Evolutionary conservation across 331 rosid genomes (phyloP).

Genomic region (Acacia pycnantha): DNA sequence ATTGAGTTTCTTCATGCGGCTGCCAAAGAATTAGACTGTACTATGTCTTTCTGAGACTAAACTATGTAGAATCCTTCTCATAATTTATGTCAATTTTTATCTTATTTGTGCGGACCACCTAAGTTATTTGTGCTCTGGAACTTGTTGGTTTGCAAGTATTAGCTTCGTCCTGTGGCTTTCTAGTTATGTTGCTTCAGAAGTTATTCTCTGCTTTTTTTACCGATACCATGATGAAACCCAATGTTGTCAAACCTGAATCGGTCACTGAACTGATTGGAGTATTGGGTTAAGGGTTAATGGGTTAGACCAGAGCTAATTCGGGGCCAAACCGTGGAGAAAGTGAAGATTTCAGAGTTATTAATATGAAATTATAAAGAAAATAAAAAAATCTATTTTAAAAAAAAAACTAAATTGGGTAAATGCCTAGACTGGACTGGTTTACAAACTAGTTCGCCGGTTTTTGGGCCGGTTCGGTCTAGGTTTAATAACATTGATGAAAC

Average conservation of each 20-base stretch:
- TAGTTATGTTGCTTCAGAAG: not conserved
- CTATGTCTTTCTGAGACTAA: conserved; percentile 42
- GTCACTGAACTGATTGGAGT: too few species aligned
- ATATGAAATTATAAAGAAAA: too few species aligned
- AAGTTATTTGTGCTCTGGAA: conserved; percentile 17
- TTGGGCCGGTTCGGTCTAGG: too few species aligned
- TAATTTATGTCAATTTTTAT: not conserved
- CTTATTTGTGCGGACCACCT: conserved; percentile 8
- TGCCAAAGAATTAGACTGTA: conserved; percentile 68
- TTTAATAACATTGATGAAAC: not conserved
- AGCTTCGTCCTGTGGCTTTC: conserved; percentile 17
- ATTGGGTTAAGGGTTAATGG: too few species aligned
- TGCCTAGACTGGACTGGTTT: too few species aligned
- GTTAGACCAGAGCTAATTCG: too few species aligned
- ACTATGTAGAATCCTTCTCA: conserved; percentile 15
- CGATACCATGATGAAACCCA: not conserved
- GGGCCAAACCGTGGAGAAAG: too few species aligned
- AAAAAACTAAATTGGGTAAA: too few species aligned
- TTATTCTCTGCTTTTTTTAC: not conserved
- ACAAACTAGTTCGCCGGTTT: too few species aligned
- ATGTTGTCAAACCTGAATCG: too few species aligned
- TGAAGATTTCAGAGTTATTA: too few species aligned
- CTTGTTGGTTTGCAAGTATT: conserved; percentile 26
- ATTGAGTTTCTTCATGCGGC: conserved; percentile 60
- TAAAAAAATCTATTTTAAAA: too few species aligned